Percentiles rank a stretch among this genome's conserved stretches.
phyloP scores from a whole-genome alignment of 2,329 filamentous ascomycete species.

The Xylariaceae sp. region DNA sequence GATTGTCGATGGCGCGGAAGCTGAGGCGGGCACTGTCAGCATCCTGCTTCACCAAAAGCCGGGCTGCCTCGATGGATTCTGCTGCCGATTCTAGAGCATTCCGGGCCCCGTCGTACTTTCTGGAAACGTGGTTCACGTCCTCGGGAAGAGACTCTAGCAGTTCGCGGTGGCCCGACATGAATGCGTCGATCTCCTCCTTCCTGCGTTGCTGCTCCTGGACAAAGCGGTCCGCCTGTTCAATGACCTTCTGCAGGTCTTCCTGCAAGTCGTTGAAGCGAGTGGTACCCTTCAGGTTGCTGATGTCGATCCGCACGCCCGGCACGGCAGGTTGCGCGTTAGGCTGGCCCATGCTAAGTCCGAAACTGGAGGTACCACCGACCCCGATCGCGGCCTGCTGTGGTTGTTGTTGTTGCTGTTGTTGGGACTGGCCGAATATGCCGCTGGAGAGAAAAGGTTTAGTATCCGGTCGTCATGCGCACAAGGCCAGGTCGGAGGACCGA shows the following conservation, averaged over 20 bases:
- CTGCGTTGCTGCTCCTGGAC: constrained; percentile 76
- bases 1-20: constrained; percentile 43
- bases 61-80: constrained; percentile 38
- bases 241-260: constrained; percentile 71
- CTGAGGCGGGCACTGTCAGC: constrained; percentile 38
- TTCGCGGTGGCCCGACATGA: constrained; percentile 52
- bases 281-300: constrained; percentile 73
- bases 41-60: constrained; percentile 37
- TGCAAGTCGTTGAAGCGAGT: constrained; percentile 89
- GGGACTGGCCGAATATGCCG: constrained; percentile 20
- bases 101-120: constrained; percentile 42
- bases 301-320: constrained; percentile 72
- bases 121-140: constrained; percentile 40
- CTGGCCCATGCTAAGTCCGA: constrained; percentile 44
- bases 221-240: constrained; percentile 71
- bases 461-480: no score
- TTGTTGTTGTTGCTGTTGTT: constrained; percentile 23
- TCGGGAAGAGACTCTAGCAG: constrained; percentile 45
- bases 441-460: no score
- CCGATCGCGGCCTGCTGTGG: constrained; percentile 17
- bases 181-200: constrained; percentile 69
- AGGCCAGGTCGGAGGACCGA: no score
- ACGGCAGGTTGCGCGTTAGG: constrained; percentile 48
- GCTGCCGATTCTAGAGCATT: constrained; percentile 36
- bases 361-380: constrained; percentile 25